phyloP scores from a whole-genome alignment of 768 basidiomycete species.

The Macrolepiota fuliginosa region DNA sequence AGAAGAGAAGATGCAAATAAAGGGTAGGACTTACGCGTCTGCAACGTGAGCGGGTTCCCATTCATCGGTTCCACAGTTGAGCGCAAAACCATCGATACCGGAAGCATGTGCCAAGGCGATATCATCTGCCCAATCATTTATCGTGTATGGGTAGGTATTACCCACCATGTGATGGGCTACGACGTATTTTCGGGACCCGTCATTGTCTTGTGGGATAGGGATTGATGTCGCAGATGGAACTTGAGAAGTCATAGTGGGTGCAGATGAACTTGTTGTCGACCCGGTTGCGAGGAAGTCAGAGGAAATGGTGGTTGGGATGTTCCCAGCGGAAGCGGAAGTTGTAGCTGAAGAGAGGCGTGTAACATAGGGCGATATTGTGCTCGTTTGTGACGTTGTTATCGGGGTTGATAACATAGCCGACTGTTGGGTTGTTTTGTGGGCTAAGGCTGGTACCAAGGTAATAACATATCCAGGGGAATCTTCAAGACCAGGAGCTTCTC shows the following conservation, averaged over 20 bases:
- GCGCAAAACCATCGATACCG: slow-evolving; percentile 68
- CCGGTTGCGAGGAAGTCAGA: neutral
- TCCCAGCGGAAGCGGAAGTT: neutral
- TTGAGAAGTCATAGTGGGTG: slow-evolving; percentile 1
- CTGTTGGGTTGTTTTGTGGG: neutral
- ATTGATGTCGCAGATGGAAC: neutral
- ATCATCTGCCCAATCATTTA: slow-evolving; percentile 47
- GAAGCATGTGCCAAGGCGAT: slow-evolving; percentile 52
- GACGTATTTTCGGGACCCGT: slow-evolving; percentile 40
- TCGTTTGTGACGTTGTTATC: slow-evolving; percentile 2
- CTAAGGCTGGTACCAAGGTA: neutral
- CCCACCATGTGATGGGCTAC: slow-evolving; percentile 65
- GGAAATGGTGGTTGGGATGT: neutral
- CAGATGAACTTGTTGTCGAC: neutral
- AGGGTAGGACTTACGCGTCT: slow-evolving; percentile 48
- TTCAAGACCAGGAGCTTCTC: neutral
- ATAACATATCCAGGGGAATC: neutral
- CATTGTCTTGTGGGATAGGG: slow-evolving; percentile 14
- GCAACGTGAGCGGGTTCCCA: slow-evolving; percentile 65
- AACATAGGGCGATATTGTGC: neutral
- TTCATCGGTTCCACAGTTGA: slow-evolving; percentile 64
- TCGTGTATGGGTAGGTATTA: slow-evolving; percentile 62
- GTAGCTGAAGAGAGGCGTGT: neutral
- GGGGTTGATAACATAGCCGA: neutral
- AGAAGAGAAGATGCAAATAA: neutral